Evolutionary conservation across 495 filamentous ascomycete genomes (phyloP).

Genomic region (Choiromyces venosus): DNA sequence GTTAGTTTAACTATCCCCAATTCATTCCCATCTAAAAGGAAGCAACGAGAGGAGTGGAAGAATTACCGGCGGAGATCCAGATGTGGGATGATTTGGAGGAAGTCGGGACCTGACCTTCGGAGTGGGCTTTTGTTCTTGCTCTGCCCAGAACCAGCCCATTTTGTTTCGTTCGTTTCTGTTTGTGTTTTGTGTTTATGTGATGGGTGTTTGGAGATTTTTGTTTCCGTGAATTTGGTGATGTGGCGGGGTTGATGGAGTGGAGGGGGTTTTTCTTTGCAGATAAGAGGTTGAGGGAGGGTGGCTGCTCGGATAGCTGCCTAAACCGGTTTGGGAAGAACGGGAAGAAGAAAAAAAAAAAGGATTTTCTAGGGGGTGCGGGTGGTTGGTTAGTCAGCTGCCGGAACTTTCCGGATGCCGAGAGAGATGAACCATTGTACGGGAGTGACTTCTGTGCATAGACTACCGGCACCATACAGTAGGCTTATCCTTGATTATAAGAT

Average conservation of each 20-base stretch:
- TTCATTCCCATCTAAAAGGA: neutral
- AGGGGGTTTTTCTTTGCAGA: neutral
- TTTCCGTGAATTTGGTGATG: neutral
- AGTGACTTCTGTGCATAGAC: too few relatives aligned
- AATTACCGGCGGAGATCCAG: slow-evolving; percentile 65
- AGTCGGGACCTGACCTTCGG: slow-evolving; percentile 42
- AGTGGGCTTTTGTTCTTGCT: slow-evolving; percentile 49
- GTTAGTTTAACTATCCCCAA: slow-evolving; percentile 2
- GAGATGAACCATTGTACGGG: too few relatives aligned
- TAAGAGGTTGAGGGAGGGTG: neutral
- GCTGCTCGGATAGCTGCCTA: neutral
- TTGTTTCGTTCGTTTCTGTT: slow-evolving; percentile 14
- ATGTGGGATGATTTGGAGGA: slow-evolving; percentile 38
- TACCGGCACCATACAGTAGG: too few relatives aligned
- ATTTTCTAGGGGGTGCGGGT: too few relatives aligned
- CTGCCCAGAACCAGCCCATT: slow-evolving; percentile 99
- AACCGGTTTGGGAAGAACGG: neutral
- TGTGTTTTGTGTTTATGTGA: neutral
- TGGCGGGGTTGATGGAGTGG: neutral
- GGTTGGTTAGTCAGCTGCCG: too few relatives aligned
- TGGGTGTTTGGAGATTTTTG: neutral
- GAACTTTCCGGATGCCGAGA: too few relatives aligned
- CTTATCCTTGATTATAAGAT: too few relatives aligned
- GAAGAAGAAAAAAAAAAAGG: too few relatives aligned
- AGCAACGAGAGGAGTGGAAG: neutral